A percentile compares a stretch with the other conserved stretches of the same genome.
Evolutionary conservation across 2,329 filamentous ascomycete species (phyloP).

Genomic region (Phialophora macrospora): DNA sequence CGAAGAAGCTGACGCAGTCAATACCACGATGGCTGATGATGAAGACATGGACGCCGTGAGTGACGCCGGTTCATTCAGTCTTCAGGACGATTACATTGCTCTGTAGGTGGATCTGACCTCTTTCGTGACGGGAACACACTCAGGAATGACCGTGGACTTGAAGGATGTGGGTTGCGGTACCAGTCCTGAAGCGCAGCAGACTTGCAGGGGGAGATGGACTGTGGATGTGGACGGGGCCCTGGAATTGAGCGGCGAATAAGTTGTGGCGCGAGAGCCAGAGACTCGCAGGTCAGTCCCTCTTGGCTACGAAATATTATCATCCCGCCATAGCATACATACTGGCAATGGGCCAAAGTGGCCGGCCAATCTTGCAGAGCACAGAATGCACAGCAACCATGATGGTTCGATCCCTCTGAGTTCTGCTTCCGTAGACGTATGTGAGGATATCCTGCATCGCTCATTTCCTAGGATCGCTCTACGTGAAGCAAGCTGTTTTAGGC

Average conservation of each 20-base stretch:
- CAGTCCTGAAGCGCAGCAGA: not conserved
- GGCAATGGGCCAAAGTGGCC: too few relatives aligned
- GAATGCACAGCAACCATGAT: not conserved
- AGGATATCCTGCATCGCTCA: not conserved
- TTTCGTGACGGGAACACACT: not conserved
- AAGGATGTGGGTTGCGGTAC: too few relatives aligned
- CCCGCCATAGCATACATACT: not conserved
- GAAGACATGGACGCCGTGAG: not conserved
- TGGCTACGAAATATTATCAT: not conserved
- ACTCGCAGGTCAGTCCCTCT: not conserved
- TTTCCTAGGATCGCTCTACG: too few relatives aligned
- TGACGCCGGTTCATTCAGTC: not conserved
- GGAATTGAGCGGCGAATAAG: not conserved
- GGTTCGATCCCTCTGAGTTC: not conserved
- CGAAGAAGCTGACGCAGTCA: not conserved
- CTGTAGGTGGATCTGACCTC: constrained; percentile 1
- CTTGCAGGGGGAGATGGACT: not conserved
- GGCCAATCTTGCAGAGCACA: not conserved
- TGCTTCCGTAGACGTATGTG: not conserved
- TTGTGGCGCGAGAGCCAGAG: not conserved
- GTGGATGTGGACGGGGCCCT: not conserved
- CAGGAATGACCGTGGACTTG: not conserved
- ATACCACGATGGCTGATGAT: not conserved
- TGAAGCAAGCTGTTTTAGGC: too few relatives aligned
- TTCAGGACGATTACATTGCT: constrained; percentile 5